These are phyloP conservation scores for Trypanosoma theileri DNA, from an alignment of 208 protist species.

Conservation along the genomic window DNA sequence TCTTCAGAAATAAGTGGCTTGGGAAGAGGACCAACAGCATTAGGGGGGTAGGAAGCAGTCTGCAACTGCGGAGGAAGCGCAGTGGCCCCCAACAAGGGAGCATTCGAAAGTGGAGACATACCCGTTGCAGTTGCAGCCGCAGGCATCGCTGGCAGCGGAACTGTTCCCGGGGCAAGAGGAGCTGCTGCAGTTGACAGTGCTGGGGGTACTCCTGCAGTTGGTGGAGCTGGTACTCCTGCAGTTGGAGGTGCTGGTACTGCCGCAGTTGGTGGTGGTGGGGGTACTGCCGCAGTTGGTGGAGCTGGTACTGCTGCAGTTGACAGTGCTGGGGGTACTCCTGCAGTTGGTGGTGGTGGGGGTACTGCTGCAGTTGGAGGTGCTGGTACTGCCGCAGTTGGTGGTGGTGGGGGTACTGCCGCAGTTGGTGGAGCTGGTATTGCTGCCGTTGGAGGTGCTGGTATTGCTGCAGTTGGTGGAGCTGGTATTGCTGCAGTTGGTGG, in stretches of 20 bases:
- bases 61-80: neutral
- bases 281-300: conserved; percentile 3
- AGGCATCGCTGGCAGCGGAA: too few relatives aligned
- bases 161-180: too few relatives aligned
- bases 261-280: conserved; percentile 21
- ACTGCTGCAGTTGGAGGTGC: conserved; percentile 11
- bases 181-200: neutral
- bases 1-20: conserved; percentile 37
- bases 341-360: conserved; percentile 6
- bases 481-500: conserved; percentile 11
- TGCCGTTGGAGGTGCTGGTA: conserved; percentile 3
- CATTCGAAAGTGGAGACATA: neutral
- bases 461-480: neutral
- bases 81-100: neutral
- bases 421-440: neutral
- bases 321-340: conserved; percentile 8
- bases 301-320: conserved; percentile 13
- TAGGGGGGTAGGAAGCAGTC: neutral
- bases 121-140: too few relatives aligned
- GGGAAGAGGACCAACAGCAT: neutral
- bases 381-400: conserved; percentile 9
- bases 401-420: conserved; percentile 11
- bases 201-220: neutral
- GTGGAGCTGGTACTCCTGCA: neutral
- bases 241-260: conserved; percentile 19